phyloP scores from a whole-genome alignment of 2,329 filamentous ascomycete genomes.

The Phialophora tarda region DNA sequence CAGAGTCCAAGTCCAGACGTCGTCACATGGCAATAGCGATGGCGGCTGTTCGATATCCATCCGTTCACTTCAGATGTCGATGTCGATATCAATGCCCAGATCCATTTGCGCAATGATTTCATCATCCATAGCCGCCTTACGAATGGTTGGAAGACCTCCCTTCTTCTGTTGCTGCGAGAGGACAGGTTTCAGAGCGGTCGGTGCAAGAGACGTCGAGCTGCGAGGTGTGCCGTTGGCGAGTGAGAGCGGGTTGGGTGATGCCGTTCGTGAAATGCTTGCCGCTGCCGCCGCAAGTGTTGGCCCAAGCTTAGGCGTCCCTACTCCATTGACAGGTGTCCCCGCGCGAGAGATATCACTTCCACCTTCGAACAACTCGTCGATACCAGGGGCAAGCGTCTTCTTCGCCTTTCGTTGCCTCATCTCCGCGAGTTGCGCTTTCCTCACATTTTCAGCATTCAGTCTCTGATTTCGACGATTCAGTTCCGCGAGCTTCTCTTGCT shows the following conservation, averaged over 20 bases:
- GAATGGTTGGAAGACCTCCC: slow-evolving; percentile 69
- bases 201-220: slow-evolving; percentile 28
- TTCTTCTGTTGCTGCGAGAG: slow-evolving; percentile 47
- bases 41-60: background rate
- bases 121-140: slow-evolving; percentile 80
- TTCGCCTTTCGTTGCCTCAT: slow-evolving; percentile 62
- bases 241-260: slow-evolving; percentile 38
- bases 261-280: slow-evolving; percentile 45
- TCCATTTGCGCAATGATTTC: slow-evolving; percentile 91
- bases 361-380: slow-evolving; percentile 56
- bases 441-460: slow-evolving; percentile 85
- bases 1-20: background rate
- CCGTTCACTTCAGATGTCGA: slow-evolving; percentile 47
- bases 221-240: slow-evolving; percentile 33
- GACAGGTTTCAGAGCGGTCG: slow-evolving; percentile 27
- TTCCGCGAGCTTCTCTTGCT: slow-evolving; percentile 81
- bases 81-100: slow-evolving; percentile 88
- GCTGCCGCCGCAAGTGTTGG: slow-evolving; percentile 1
- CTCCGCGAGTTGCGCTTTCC: slow-evolving; percentile 86
- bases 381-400: slow-evolving; percentile 43
- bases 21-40: background rate
- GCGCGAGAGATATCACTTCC: slow-evolving; percentile 53
- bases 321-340: slow-evolving; percentile 57
- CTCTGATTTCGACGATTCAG: slow-evolving; percentile 85
- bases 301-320: slow-evolving; percentile 56